Evolutionary conservation across 2,329 filamentous ascomycete species (phyloP).

Genomic region (Fusarium coffeatum): DNA sequence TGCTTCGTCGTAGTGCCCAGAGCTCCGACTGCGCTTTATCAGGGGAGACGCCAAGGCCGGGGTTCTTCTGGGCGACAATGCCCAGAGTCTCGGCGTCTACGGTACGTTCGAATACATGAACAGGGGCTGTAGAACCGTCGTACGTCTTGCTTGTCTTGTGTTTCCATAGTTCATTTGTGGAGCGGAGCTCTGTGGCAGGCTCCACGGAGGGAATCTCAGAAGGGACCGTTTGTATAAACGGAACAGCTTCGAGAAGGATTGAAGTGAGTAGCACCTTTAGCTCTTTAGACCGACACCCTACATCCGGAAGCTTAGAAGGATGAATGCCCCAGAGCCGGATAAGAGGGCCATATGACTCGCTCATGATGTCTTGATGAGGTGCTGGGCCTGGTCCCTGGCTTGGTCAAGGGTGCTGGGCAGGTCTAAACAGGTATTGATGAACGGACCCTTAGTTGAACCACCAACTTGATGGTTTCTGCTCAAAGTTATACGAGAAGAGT

Average conservation of each 20-base stretch:
- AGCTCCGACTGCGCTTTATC: constrained; percentile 57
- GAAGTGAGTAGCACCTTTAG: constrained; percentile 63
- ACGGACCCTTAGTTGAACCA: not conserved
- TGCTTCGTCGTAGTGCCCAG: constrained; percentile 73
- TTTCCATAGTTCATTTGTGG: constrained; percentile 58
- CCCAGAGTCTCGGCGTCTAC: constrained; percentile 60
- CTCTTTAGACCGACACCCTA: constrained; percentile 54
- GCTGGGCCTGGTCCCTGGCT: not conserved
- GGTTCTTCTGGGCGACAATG: constrained; percentile 51
- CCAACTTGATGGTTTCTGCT: not conserved
- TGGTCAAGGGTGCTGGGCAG: not conserved
- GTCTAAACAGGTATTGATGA: constrained; percentile 3
- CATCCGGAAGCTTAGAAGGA: constrained; percentile 59
- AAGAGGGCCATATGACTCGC: constrained; percentile 56
- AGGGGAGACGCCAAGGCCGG: constrained; percentile 41
- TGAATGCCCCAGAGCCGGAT: constrained; percentile 66
- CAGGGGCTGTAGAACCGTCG: constrained; percentile 60
- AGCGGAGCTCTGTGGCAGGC: constrained; percentile 36
- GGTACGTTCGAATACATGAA: constrained; percentile 65
- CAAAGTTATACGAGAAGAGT: not conserved
- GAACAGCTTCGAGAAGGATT: constrained; percentile 68
- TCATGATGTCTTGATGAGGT: constrained; percentile 27
- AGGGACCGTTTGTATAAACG: constrained; percentile 68
- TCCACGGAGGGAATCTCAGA: constrained; percentile 47
- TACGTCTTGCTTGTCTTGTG: constrained; percentile 62